These are phyloP conservation scores for Silene coronaria DNA, from an alignment of 179 eudicot genomes.

Conservation along the genomic window DNA sequence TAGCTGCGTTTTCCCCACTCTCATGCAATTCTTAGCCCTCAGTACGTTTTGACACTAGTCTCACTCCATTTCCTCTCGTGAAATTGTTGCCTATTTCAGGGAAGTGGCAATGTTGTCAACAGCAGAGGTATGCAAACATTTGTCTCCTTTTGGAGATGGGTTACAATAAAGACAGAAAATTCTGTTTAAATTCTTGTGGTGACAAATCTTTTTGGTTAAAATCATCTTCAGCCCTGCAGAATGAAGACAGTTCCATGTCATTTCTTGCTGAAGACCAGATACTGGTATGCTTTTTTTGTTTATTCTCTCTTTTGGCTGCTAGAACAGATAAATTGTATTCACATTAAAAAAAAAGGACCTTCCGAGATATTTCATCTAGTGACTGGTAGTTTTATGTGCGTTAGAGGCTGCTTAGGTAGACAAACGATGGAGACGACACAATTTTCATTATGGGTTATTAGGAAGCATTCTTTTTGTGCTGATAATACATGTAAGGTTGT, in stretches of 20 bases:
- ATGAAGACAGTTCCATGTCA: constrained; percentile 53
- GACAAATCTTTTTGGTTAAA: constrained; percentile 14
- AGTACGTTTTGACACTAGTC: not conserved
- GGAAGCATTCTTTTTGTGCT: too few species aligned
- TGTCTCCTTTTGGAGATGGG: constrained; percentile 4
- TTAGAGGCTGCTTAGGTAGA: not conserved
- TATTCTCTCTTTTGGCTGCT: not conserved
- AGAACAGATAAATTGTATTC: not conserved
- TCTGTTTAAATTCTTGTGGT: not conserved
- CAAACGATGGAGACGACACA: too few species aligned
- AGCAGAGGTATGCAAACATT: constrained; percentile 45
- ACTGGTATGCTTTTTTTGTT: constrained; percentile 46
- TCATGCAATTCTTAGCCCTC: not conserved
- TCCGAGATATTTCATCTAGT: constrained; percentile 1
- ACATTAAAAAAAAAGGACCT: not conserved
- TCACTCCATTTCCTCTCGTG: constrained; percentile 13
- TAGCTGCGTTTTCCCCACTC: not conserved
- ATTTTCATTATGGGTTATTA: too few species aligned
- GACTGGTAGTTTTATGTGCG: not conserved
- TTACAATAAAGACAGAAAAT: not conserved
- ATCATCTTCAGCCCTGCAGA: constrained; percentile 45
- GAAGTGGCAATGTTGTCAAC: constrained; percentile 36
- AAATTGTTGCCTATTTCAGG: constrained; percentile 39
- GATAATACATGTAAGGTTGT: too few species aligned
- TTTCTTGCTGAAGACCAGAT: constrained; percentile 90